A percentile compares a stretch with the other conserved stretches of the same genome.
Conservation (phyloP, 352 stramenopile genomes). For the Aphanomyces euteiches region DNA sequence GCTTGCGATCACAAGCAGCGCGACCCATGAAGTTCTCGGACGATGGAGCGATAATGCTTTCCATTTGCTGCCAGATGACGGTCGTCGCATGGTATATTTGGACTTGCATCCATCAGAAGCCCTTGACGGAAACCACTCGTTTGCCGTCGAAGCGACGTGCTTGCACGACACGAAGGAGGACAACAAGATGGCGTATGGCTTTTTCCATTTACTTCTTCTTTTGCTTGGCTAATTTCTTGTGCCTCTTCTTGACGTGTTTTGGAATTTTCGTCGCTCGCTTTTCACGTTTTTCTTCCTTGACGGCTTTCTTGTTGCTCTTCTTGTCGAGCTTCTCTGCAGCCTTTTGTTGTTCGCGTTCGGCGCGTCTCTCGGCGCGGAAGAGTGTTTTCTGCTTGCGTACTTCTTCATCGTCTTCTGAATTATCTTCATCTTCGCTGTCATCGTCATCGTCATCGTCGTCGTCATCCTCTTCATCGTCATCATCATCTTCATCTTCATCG, state of each 20-base stretch:
- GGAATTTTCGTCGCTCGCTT: constrained; percentile 97
- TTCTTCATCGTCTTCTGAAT: constrained; percentile 61
- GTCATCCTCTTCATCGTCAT: constrained; percentile 33
- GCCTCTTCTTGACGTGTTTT: constrained; percentile 98
- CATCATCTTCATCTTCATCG: constrained; percentile 32
- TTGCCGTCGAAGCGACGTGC: constrained; percentile 6
- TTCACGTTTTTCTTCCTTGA: constrained; percentile 91
- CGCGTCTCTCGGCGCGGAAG: constrained; percentile 77
- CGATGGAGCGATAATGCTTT: constrained; percentile 75
- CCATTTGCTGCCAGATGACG: constrained; percentile 58
- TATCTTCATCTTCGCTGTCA: constrained; percentile 60
- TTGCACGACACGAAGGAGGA: background rate
- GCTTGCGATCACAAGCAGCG: constrained; percentile 33
- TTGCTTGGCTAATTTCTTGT: constrained; percentile 93
- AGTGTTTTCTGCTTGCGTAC: constrained; percentile 58
- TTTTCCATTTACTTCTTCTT: constrained; percentile 67
- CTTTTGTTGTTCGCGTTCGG: constrained; percentile 55
- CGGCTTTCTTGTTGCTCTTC: constrained; percentile 94
- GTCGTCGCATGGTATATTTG: background rate
- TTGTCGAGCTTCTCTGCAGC: constrained; percentile 62
- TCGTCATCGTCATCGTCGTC: constrained; percentile 39
- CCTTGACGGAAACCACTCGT: background rate
- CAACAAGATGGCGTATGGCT: constrained; percentile 7
- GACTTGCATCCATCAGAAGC: background rate
- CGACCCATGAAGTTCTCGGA: constrained; percentile 43